Evolutionary conservation across 2,329 filamentous ascomycete species (phyloP), one percentile per base, ranked within the genome.

Genomic region (Colletotrichum liriopes): DNA sequence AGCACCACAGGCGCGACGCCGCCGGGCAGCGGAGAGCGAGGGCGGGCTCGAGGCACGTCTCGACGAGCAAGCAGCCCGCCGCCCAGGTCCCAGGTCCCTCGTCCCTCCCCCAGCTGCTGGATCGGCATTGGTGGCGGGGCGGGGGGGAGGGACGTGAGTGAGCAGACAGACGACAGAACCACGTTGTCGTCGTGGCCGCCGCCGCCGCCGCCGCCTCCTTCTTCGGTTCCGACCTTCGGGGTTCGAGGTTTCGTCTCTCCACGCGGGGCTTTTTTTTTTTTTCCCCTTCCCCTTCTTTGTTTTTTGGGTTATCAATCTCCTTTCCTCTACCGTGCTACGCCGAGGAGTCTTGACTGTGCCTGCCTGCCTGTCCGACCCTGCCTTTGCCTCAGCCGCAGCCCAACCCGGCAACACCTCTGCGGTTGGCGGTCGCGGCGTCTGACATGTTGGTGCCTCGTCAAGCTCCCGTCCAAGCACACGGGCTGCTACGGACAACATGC

Each of bases 41-140:
- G 60, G 35, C 60, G 66, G 60, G 49, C 51, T 41, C 39, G 43
- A 43, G 29, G 18, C 9, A 49, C 9, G n/a, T 49, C 20, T 49
- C 43, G 20, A 23, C 47, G n/a, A 52, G 51, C 58, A 45, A 52
- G 51, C 58, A 45, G 55, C 55, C 55, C 55, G 55, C 14, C 55
- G 55, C 55, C 37, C 41, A 60, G 29, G 29, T 32, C 6, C 29
- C 29, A 68, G 51, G 52, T 54, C 23, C 23, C 23, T 26, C 23
- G 23, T 26, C 23, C 29, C 29, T 32, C 62, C 39, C 26, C 41
- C 56, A 20, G 54, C 52, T 61, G 23, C 63, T 56, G 63, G 56
- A 67, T 61, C 68, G 49, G 63, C 62, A 52, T 49, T 32, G 39
- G 58, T 65, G 61, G 61, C 39, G 67, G 29, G 29, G 29, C 29